Evolutionary conservation across 805 yeast genomes (phyloP), one percentile per base, ranked within the genome.

Genomic region (Candida awuae): DNA sequence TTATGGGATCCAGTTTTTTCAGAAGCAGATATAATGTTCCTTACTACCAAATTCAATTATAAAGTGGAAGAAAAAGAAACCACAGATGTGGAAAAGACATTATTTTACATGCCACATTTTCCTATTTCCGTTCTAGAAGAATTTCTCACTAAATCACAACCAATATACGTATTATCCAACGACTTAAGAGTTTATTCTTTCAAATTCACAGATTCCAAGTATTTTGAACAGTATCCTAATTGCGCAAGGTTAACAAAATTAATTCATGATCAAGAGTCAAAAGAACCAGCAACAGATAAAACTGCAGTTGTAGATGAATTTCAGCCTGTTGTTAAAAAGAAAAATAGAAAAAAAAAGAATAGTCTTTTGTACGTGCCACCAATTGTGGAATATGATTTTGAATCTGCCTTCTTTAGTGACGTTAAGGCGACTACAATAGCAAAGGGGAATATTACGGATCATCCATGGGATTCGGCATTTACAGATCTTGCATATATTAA

Each of bases 71-170:
- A 33, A 3, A 22, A 18, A 4, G 21, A 34, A 3, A 4, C 16
- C 2, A 14, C 18, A 9, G 34, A 33, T 1, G 13, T 21, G 3
- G 36, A 26, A 13, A 12, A n/a, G 3, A 28, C 37, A 7, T 37
- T 61, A 14, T 60, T 51, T 29, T 62, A 46, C 38, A 49, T 61
- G 55, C 66, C 67, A 0, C 67, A 62, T 47, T 45, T 53, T 9
- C 66, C 66, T 3, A 52, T 60, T 5, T 42, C 40, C 6, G 42
- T 52, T 2, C 20, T 62, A n/a, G 66, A 62, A 32, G 13, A 28
- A 1, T 39, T 60, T 4, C 18, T 62, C 2, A 15, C 29, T 1
- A 16, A 12, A 1, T 46, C 40, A 6, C 35, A 50, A 12, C 65
- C 66, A 1, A 10, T n/a, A 3, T 45, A 42, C 40, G 33, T 62